These are phyloP conservation scores for Samsoniella hepiali DNA, from an alignment of 2,329 filamentous ascomycete species.

Conservation along the genomic window DNA sequence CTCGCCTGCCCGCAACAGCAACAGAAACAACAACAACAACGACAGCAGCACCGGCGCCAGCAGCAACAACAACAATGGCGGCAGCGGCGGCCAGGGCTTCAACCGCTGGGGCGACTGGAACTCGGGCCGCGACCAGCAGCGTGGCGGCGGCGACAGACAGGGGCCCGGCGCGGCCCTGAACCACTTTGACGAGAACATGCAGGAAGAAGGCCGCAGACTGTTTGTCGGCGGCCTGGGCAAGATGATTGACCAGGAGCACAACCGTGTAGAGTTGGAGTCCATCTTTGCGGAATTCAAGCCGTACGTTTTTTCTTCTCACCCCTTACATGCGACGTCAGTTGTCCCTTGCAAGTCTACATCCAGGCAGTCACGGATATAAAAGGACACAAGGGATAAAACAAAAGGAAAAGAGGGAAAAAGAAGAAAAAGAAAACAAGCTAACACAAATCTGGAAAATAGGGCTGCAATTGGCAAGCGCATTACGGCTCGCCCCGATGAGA, in stretches of 20 bases:
- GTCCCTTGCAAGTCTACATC: not conserved
- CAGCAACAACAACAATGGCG: not conserved
- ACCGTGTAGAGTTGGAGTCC: slow-evolving; percentile 43
- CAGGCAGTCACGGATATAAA: not conserved
- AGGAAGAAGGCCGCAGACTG: slow-evolving; percentile 37
- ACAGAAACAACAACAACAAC: not conserved
- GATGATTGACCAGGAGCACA: slow-evolving; percentile 47
- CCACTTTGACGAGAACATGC: slow-evolving; percentile 32
- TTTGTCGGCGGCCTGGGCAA: slow-evolving; percentile 50
- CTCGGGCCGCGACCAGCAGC: slow-evolving; percentile 15
- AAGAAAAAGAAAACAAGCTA: not conserved
- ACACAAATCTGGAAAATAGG: slow-evolving; percentile 17
- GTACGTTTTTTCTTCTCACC: slow-evolving; percentile 26
- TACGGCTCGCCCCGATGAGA: slow-evolving; percentile 54
- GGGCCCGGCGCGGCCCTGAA: slow-evolving; percentile 29
- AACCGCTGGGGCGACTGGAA: slow-evolving; percentile 46
- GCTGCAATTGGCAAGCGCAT: slow-evolving; percentile 47
- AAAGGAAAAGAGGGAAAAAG: not conserved
- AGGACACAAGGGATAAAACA: slow-evolving; percentile 26
- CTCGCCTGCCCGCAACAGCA: slow-evolving; percentile 5
- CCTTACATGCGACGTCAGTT: not conserved
- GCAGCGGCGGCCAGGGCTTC: slow-evolving; percentile 27
- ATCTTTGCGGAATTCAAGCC: slow-evolving; percentile 47
- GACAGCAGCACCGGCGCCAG: not conserved
- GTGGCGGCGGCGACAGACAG: slow-evolving; percentile 23